Evolutionary conservation across 345 rosid species (phyloP), one percentile per base, ranked within the genome.

Genomic region (Eucalyptus polyanthemos): DNA sequence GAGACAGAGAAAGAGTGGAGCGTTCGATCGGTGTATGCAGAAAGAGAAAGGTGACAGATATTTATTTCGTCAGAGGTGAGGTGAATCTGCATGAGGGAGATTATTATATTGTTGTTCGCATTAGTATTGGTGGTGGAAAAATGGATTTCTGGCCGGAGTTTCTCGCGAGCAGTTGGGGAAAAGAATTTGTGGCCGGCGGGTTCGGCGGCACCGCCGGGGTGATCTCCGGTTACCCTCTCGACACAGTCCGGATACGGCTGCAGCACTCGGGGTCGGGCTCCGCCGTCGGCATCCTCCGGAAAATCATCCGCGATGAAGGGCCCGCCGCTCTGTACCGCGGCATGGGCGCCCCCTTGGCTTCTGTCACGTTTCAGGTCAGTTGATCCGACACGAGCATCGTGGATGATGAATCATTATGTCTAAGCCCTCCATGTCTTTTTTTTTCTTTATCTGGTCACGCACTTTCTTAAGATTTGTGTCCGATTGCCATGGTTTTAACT

Each of bases 101-200:
- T 69, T 11, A 14, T 29, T 47, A 9, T 27, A 8, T 11, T 16
- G 50, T 24, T 9, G 25, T 87, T 45, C 8, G 45, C 31, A 13
- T 87, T 67, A 50, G 45, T 27, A 53, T 21, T 53, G 24, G 29
- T 34, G 7, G 34, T 17, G 24, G 45, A 50, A 65, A 15, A 37
- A 97, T 97, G 99, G 99, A 97, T 90, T 97, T 95, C 89, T 96
- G 98, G 99, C 99, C 98, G 17, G 97, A 97, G 92, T 98, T 96
- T 93, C 93, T 98, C 87, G 98, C 99, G 25, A 94, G 87, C 89
- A 96, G 96, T 88, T 95, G 95, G 95, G 99, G 98, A 5, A 93
- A 88, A 88, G 99, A 98, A 88, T 96, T 96, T 92, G 97, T 97
- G 72, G 99, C 97, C 17, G 99, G 99, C 51, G 99, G 99, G 9